Evolutionary conservation across 441 rosid genomes (phyloP), one percentile per base, ranked within the genome.

Genomic region (Populus hybrid): DNA sequence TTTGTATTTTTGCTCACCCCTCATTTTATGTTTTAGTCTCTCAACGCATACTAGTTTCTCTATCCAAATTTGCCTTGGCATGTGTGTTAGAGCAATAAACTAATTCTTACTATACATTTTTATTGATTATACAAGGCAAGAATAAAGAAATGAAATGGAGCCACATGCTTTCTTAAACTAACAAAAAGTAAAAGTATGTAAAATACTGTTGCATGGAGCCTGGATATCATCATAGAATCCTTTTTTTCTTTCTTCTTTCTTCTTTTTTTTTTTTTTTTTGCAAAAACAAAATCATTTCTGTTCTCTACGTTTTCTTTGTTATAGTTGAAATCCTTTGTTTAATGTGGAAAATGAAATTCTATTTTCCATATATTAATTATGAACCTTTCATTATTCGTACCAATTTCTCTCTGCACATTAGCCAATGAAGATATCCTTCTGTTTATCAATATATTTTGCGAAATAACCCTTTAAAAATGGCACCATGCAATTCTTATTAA

Each of bases 211-310:
- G 50, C 2, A 30, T 16, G 16, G 4, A 34, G 68, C 26, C 28
- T 54, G 50, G 40, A 78, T 34, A 63, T 36, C 35, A 77, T 77
- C 70, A 38, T 67, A 54, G 42, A 11, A 67, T 73, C 61, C 0
- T 30, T 3, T 30, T 30, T 26, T 30, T 4, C 3, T 30, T 30
- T 4, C 3, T 28, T 28, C 0, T 28, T 28, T 28, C 68, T 73
- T 46, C 3, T 28, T 28, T 2, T 73, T 73, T 46, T 3, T 38
- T 73, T 54, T 10, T 24, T 46, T 5, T 16, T 3, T 30, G 32
- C 32, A 30, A 30, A 30, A 30, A 30, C 6, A 16, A 18, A 30
- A 28, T 3, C 10, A 2, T 28, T 30, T 54, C 6, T 76, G 35
- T 46, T 46, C 26, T 18, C 5, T 57, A 16, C 9, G 3, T 18